These are phyloP conservation scores for Candida ficus DNA, from an alignment of 805 yeast species.

Conservation along the genomic window DNA sequence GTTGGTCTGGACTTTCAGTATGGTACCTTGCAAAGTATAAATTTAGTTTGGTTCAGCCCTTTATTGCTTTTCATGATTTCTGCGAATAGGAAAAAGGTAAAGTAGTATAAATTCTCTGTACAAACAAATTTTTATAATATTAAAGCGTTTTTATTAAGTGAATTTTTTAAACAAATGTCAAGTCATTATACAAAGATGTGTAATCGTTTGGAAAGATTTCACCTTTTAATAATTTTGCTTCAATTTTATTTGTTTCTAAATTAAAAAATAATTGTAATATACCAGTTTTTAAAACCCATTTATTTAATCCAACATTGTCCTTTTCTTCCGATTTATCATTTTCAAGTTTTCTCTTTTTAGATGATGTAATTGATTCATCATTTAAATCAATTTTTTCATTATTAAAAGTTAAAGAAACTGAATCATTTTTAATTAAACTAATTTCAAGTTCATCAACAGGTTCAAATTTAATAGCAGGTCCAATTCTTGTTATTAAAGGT, in stretches of 20 bases:
- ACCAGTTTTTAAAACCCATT: slow-evolving; percentile 2
- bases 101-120: no score
- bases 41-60: no score
- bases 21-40: no score
- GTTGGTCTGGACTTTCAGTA: no score
- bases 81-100: no score
- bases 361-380: neutral
- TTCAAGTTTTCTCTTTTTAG: slow-evolving; percentile 6
- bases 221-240: slow-evolving; percentile 2
- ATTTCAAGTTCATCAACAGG: neutral
- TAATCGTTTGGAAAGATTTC: slow-evolving; percentile 1
- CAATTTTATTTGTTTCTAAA: neutral
- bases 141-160: no score
- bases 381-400: neutral
- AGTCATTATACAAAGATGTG: neutral
- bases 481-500: neutral
- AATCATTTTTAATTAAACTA: neutral
- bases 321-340: neutral
- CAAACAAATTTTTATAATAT: no score
- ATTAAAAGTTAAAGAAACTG: neutral
- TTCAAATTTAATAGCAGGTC: neutral
- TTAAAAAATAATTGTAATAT: slow-evolving; percentile 1
- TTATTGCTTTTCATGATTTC: no score
- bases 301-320: neutral
- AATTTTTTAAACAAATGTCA: slow-evolving; percentile 1